phyloP scores from a whole-genome alignment of 2,329 filamentous ascomycete genomes.

The Lachnellula cervina region DNA sequence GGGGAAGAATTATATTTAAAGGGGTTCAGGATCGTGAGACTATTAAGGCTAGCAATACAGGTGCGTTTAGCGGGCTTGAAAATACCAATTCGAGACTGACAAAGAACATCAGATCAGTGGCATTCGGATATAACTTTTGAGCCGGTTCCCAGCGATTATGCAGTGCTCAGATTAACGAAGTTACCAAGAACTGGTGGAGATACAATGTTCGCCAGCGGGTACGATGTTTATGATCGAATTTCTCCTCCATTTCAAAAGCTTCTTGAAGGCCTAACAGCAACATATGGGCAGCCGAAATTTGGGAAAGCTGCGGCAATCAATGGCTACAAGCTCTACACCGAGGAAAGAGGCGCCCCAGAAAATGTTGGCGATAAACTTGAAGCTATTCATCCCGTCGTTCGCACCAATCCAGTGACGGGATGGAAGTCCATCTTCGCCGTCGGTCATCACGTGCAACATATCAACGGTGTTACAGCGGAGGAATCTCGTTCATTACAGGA shows the following conservation, averaged over 20 bases:
- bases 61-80: background rate
- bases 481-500: slow-evolving; percentile 40
- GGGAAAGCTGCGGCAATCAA: slow-evolving; percentile 39
- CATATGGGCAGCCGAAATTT: slow-evolving; percentile 44
- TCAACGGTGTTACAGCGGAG: slow-evolving; percentile 48
- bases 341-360: slow-evolving; percentile 47
- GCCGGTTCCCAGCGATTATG: slow-evolving; percentile 45
- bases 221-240: slow-evolving; percentile 49
- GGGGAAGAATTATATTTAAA: slow-evolving; percentile 42
- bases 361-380: slow-evolving; percentile 49
- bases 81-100: background rate
- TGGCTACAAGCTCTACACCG: slow-evolving; percentile 35
- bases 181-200: slow-evolving; percentile 50
- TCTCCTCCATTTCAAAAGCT: slow-evolving; percentile 43
- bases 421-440: slow-evolving; percentile 52
- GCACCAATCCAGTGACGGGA: slow-evolving; percentile 56
- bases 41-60: background rate
- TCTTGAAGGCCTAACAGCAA: slow-evolving; percentile 45
- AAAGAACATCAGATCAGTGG: slow-evolving; percentile 35
- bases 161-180: slow-evolving; percentile 48
- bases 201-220: slow-evolving; percentile 37
- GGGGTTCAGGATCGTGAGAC: slow-evolving; percentile 12
- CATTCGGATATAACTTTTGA: slow-evolving; percentile 46
- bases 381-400: slow-evolving; percentile 42
- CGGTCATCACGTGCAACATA: slow-evolving; percentile 45